A percentile compares a stretch with the other conserved stretches of the same genome.
Conservation (phyloP, 2,329 filamentous ascomycete species). For the Magnaporthiopsis rhizophila region DNA sequence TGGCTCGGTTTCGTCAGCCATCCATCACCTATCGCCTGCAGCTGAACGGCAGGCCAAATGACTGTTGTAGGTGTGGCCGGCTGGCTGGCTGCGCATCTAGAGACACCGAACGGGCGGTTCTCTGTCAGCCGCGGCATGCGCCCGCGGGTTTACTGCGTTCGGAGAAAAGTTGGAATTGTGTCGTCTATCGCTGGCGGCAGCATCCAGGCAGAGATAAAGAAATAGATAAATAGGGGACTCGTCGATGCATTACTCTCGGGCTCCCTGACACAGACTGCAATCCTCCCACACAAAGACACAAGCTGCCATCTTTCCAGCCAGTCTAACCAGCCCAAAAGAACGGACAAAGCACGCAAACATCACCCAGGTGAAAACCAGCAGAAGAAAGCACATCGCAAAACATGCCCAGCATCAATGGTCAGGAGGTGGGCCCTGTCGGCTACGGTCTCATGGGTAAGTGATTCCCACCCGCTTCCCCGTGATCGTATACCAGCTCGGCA, state of each 20-base stretch:
- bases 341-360: too few relatives aligned
- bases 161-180: background rate
- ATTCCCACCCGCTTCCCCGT: background rate
- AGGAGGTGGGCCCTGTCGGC: slow-evolving; percentile 21
- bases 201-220: background rate
- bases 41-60: too few relatives aligned
- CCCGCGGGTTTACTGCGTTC: too few relatives aligned
- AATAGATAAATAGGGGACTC: background rate
- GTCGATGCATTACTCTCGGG: too few relatives aligned
- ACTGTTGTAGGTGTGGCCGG: too few relatives aligned
- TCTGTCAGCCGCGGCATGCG: too few relatives aligned
- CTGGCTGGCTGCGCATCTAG: too few relatives aligned
- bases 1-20: too few relatives aligned
- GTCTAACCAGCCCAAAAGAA: too few relatives aligned
- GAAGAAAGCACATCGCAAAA: background rate
- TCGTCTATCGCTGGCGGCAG: background rate
- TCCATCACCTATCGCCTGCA: too few relatives aligned
- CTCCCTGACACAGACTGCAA: background rate
- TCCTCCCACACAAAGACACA: background rate
- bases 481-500: background rate
- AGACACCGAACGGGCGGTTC: too few relatives aligned
- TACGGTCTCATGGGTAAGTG: slow-evolving; percentile 24
- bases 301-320: background rate
- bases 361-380: background rate
- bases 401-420: slow-evolving; percentile 16